These are phyloP conservation scores for Knoxia roxburghii DNA, from an alignment of 257 asterid genomes.

Conservation along the genomic window DNA sequence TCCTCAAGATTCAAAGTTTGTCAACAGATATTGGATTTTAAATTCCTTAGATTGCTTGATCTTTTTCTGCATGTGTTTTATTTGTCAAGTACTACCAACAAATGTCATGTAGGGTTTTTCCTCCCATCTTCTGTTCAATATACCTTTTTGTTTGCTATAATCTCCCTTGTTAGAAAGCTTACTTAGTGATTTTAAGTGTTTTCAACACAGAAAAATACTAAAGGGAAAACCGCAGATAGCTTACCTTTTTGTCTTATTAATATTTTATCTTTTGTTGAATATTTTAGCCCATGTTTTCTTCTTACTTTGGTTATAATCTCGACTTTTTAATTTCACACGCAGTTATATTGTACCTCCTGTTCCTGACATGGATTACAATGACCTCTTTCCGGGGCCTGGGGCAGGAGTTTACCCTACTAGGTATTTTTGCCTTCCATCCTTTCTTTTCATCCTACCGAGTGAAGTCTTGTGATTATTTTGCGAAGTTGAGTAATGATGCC, in stretches of 20 bases:
- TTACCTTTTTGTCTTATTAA: background rate
- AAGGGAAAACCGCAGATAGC: background rate
- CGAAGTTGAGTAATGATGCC: background rate
- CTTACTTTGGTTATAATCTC: background rate
- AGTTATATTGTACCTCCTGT: slow-evolving; percentile 55
- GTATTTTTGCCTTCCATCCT: slow-evolving; percentile 22
- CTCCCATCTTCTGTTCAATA: background rate
- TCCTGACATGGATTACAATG: slow-evolving; percentile 43
- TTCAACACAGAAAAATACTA: no score
- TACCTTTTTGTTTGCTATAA: background rate
- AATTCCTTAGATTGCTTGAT: background rate
- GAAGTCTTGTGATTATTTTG: background rate
- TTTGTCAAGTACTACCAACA: background rate
- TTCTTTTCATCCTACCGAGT: background rate
- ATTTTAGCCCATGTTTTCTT: background rate
- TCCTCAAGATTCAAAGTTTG: background rate
- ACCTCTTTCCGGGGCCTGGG: slow-evolving; percentile 59
- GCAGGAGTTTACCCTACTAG: slow-evolving; percentile 79
- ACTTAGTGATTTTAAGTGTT: background rate
- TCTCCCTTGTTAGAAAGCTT: background rate
- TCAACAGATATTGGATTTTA: background rate
- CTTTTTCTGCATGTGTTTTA: background rate
- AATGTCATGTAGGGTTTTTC: background rate
- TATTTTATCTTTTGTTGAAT: background rate
- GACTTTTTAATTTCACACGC: slow-evolving; percentile 12